A percentile compares a stretch with the other conserved stretches of the same genome.
These are phyloP conservation scores for Plantago lanceolata DNA, from an alignment of 305 asterid species.

Conservation along the genomic window DNA sequence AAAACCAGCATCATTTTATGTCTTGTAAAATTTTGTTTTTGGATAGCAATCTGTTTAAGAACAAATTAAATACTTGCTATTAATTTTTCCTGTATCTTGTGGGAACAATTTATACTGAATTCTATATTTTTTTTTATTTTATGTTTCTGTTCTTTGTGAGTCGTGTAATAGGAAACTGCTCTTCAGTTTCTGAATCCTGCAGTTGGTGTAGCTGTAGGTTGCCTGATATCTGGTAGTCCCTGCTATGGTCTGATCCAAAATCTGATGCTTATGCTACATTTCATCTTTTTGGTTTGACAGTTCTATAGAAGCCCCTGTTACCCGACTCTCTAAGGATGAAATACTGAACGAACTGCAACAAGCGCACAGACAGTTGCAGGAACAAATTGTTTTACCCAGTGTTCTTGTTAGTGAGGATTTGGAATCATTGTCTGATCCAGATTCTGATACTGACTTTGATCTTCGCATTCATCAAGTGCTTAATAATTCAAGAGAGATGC, in stretches of 20 bases:
- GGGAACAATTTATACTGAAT: conserved; percentile 9
- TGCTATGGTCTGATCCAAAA: conserved; percentile 19
- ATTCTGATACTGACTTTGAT: conserved; percentile 56
- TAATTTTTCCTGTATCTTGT: conserved; percentile 6
- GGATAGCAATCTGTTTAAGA: not conserved
- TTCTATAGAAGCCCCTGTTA: conserved; percentile 37
- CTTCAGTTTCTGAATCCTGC: not conserved
- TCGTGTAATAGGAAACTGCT: not conserved
- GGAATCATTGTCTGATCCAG: conserved; percentile 36
- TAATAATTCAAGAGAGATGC: conserved; percentile 67
- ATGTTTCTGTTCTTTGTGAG: conserved; percentile 4
- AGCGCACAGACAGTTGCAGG: conserved; percentile 65
- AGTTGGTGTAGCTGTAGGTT: conserved; percentile 11
- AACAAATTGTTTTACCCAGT: conserved; percentile 62
- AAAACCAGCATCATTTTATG: conserved; percentile 14
- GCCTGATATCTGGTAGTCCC: conserved; percentile 1
- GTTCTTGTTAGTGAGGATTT: conserved; percentile 52
- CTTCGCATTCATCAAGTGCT: conserved; percentile 62
- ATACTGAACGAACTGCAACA: conserved; percentile 69
- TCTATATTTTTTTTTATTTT: not conserved
- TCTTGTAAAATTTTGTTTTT: conserved; percentile 6
- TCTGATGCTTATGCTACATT: conserved; percentile 31
- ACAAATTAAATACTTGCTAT: not conserved
- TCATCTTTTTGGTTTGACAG: conserved; percentile 46
- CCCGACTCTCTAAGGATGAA: conserved; percentile 77